Percentiles rank a stretch among this genome's conserved stretches.
Evolutionary conservation across 495 filamentous ascomycete species (phyloP).

Genomic region (Podospora sp.): DNA sequence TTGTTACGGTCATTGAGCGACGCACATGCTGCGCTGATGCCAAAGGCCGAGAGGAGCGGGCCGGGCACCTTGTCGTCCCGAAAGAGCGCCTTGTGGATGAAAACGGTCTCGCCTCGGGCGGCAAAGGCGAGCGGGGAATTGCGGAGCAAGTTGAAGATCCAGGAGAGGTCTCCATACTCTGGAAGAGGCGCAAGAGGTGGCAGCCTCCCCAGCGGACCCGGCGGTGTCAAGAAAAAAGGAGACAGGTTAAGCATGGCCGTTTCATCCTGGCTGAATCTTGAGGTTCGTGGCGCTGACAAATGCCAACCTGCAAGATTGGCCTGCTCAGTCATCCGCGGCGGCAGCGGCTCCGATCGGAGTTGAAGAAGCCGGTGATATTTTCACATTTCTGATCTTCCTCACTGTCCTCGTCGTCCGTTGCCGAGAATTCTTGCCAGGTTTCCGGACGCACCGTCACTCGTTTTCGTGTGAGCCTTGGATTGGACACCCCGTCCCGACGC

Average conservation of each 20-base stretch:
- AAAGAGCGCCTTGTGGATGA: neutral
- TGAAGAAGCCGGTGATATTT: too few relatives aligned
- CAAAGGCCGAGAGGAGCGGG: neutral
- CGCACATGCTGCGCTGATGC: neutral
- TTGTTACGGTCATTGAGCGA: neutral
- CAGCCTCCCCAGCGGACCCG: neutral
- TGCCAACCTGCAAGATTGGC: too few relatives aligned
- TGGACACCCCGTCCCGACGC: neutral
- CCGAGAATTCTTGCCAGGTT: conserved; percentile 2
- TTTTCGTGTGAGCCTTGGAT: neutral
- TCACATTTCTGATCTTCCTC: too few relatives aligned
- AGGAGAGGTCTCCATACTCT: neutral
- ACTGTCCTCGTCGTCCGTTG: neutral
- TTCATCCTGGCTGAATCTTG: too few relatives aligned
- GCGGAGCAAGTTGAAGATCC: neutral
- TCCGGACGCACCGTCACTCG: neutral
- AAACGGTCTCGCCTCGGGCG: neutral
- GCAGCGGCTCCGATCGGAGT: too few relatives aligned
- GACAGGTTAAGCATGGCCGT: too few relatives aligned
- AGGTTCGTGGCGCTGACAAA: too few relatives aligned
- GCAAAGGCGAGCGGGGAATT: neutral
- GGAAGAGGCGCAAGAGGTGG: neutral
- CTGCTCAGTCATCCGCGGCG: too few relatives aligned
- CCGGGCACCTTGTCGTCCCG: neutral
- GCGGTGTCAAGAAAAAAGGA: too few relatives aligned